Base-by-base conservation (phyloP, 2,329 filamentous ascomycete genomes). In the Beauveria bassiana region DNA sequence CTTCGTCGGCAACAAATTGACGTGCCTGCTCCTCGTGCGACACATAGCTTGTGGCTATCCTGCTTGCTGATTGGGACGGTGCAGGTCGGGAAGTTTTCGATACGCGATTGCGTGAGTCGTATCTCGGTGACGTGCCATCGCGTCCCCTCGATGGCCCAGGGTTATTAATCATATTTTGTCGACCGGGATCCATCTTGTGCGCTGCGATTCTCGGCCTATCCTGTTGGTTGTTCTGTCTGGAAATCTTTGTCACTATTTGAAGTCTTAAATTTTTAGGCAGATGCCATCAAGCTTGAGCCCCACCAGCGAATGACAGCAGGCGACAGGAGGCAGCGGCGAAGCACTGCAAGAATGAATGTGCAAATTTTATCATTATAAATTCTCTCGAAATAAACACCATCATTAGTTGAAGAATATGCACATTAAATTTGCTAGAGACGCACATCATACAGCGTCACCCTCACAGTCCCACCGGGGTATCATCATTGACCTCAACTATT, bases 1-100 rank as follows among this genome's bases (percentile, higher is more conserved):
- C 95, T 74, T 99, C 95, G 68, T 96, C 90, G 58, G 93, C 90
- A 22, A 98, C 90, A 81, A 95, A 99, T 70, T 88, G 83, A 28
- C 86, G 81, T 66, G 87, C 89, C 70, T 91, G 88, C 70, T 93
- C 87, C 68, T 92, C 89, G 71, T 91, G 85, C 62, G 88, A 88
- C 64, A 90, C 75, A 67, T 81, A 83, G 59, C 71, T 74, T n/a
- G 73, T 68, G 42, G 69, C 65, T 7, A 49, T 42, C 57, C 71
- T 69, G 63, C 68, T 69, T 26, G 70, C 65, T 24, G 68, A 63
- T 60, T 68, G 69, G 40, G 68, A 64, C 22, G 68, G 67, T 59
- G 64, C 71, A 56, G 69, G 70, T 62, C 73, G 70, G 18, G 74
- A 66, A 20, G 79, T 73, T 70, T 87, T 87, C 59, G 80, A 79